These are phyloP conservation scores for Zostera marina DNA, from an alignment of 116 monocot genomes.

Conservation along the genomic window DNA sequence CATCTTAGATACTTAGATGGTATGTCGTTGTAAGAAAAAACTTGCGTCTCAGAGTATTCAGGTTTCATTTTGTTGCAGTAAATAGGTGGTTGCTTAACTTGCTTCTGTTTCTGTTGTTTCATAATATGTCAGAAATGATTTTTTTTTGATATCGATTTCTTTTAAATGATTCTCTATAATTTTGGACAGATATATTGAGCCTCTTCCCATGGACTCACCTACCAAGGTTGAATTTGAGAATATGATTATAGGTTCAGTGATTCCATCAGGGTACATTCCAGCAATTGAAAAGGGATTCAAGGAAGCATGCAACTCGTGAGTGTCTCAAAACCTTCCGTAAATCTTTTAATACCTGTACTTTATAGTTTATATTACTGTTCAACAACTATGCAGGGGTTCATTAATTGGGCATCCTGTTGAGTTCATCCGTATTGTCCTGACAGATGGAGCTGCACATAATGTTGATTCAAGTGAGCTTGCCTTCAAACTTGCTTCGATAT, in stretches of 20 bases:
- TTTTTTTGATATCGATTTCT: not conserved
- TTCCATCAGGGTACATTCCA: conserved; percentile 69
- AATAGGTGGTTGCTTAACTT: too few species aligned
- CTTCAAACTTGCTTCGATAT: conserved; percentile 90
- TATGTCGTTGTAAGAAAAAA: too few species aligned
- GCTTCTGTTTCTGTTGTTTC: not conserved
- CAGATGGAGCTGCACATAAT: conserved; percentile 86
- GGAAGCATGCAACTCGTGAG: conserved; percentile 95
- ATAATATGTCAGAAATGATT: not conserved
- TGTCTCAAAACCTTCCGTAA: conserved; percentile 1
- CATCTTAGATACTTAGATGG: too few species aligned
- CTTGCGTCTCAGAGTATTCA: too few species aligned
- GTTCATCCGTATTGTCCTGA: conserved; percentile 79
- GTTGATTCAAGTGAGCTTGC: conserved; percentile 99
- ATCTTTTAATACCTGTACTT: not conserved
- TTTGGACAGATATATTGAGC: conserved; percentile 71
- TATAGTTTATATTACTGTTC: not conserved
- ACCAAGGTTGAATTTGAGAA: conserved; percentile 96
- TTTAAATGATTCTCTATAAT: not conserved
- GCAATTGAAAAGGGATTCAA: conserved; percentile 95
- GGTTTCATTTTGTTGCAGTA: too few species aligned
- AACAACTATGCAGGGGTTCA: conserved; percentile 45
- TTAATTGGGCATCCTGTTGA: conserved; percentile 93
- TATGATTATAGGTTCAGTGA: conserved; percentile 80
- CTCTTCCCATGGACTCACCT: conserved; percentile 54